Evolutionary conservation across 2,329 filamentous ascomycete species (phyloP).

Genomic region (Ophiostoma tasmaniense): DNA sequence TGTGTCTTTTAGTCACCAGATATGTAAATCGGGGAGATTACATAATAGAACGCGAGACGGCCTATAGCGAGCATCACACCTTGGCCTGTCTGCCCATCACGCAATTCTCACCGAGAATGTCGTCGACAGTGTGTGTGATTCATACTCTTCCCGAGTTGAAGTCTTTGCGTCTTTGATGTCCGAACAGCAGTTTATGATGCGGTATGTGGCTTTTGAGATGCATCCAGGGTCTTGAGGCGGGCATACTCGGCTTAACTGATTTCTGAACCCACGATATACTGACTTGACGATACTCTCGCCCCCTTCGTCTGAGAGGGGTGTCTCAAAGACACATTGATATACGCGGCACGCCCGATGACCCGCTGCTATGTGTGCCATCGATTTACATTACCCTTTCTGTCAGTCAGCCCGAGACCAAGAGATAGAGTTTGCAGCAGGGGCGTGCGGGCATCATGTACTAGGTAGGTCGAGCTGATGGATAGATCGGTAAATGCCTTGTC

Average conservation of each 20-base stretch:
- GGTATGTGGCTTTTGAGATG: neutral
- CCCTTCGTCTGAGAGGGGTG: neutral
- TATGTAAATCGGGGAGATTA: neutral
- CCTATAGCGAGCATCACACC: neutral
- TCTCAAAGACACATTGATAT: neutral
- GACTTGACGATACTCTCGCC: neutral
- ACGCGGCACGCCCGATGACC: neutral
- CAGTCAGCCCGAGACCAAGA: neutral
- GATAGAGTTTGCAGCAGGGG: neutral
- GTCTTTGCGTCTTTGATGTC: neutral
- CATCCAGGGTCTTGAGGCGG: neutral
- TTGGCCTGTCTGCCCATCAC: neutral
- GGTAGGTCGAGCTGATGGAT: neutral
- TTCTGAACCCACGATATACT: too few species aligned
- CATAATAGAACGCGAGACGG: neutral
- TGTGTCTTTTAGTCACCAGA: neutral
- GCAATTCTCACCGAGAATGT: neutral
- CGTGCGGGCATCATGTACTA: neutral
- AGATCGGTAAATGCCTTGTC: neutral
- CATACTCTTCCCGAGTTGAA: neutral
- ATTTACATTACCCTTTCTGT: neutral
- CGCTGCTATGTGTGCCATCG: neutral
- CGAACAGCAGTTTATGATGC: neutral
- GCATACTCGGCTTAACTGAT: neutral
- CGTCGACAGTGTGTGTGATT: neutral